A percentile compares a stretch with the other conserved stretches of the same genome.
phyloP scores from a whole-genome alignment of 2,329 filamentous ascomycete genomes.

The Ilyonectria destructans region DNA sequence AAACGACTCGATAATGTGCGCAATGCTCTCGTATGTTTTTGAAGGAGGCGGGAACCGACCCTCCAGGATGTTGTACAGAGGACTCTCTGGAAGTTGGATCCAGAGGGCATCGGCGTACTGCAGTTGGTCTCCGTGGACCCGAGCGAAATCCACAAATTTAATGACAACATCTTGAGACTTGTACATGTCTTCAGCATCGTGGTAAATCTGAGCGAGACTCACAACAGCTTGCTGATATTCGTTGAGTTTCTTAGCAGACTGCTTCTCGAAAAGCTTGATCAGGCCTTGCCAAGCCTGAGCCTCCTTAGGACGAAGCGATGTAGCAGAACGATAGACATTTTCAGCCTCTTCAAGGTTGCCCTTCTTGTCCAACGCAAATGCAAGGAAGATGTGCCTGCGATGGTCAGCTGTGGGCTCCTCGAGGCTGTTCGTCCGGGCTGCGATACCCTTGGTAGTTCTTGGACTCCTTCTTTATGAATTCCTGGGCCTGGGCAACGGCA shows the following conservation, averaged over 20 bases:
- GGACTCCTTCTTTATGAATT: slow-evolving; percentile 80
- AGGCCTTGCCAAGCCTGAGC: slow-evolving; percentile 93
- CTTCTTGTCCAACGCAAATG: slow-evolving; percentile 86
- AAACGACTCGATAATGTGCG: slow-evolving; percentile 86
- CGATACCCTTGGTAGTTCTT: slow-evolving; percentile 85
- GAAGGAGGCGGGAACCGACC: slow-evolving; percentile 86
- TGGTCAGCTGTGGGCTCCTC: slow-evolving; percentile 34
- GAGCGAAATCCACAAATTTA: slow-evolving; percentile 84
- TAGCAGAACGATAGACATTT: slow-evolving; percentile 81
- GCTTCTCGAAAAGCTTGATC: slow-evolving; percentile 87
- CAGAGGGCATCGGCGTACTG: slow-evolving; percentile 85
- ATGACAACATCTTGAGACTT: slow-evolving; percentile 80
- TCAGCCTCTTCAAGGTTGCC: slow-evolving; percentile 82
- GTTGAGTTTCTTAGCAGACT: slow-evolving; percentile 77
- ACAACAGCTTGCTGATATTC: slow-evolving; percentile 83
- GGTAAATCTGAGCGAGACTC: slow-evolving; percentile 82
- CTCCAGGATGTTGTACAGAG: slow-evolving; percentile 87
- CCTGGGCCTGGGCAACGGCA: slow-evolving; percentile 78
- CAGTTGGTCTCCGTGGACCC: slow-evolving; percentile 78
- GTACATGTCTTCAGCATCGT: slow-evolving; percentile 75
- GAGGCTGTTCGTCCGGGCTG: slow-evolving; percentile 27
- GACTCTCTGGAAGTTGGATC: slow-evolving; percentile 84
- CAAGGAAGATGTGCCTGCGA: slow-evolving; percentile 84
- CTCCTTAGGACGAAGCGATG: slow-evolving; percentile 80
- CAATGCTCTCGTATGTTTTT: slow-evolving; percentile 85